phyloP scores from a whole-genome alignment of 108 stramenopile genomes.

The Fistulifera solaris region DNA sequence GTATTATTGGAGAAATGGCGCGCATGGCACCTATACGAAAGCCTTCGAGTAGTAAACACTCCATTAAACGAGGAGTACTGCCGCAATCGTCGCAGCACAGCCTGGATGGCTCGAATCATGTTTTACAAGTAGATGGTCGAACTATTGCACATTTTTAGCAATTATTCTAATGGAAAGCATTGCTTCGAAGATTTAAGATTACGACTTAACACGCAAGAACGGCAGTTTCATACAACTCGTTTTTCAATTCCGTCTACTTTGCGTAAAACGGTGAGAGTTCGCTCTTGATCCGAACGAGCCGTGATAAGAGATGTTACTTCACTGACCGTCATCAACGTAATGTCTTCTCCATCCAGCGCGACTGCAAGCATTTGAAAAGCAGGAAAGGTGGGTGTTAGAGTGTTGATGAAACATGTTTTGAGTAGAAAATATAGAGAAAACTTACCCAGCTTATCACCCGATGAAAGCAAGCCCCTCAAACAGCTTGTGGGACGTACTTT shows the following conservation, averaged over 20 bases:
- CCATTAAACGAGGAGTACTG: background rate
- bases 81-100: slow-evolving; percentile 2
- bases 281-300: slow-evolving; percentile 24
- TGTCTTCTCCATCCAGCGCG: slow-evolving; percentile 46
- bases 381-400: background rate
- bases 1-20: background rate
- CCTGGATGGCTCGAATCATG: background rate
- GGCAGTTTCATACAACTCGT: too few relatives aligned
- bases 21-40: background rate
- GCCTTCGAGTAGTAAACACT: background rate
- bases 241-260: too few relatives aligned
- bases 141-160: too few relatives aligned
- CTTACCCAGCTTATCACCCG: slow-evolving; percentile 30
- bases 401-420: background rate
- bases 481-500: slow-evolving; percentile 23
- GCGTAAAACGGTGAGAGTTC: slow-evolving; percentile 26
- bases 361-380: slow-evolving; percentile 10
- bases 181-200: too few relatives aligned
- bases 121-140: too few relatives aligned
- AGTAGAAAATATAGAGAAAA: background rate
- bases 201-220: too few relatives aligned
- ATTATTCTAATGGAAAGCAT: too few relatives aligned
- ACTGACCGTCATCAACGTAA: slow-evolving; percentile 39
- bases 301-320: slow-evolving; percentile 57
- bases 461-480: slow-evolving; percentile 20